Evolutionary conservation across 768 basidiomycete genomes (phyloP).

Genomic region (Trametes gibbosa): DNA sequence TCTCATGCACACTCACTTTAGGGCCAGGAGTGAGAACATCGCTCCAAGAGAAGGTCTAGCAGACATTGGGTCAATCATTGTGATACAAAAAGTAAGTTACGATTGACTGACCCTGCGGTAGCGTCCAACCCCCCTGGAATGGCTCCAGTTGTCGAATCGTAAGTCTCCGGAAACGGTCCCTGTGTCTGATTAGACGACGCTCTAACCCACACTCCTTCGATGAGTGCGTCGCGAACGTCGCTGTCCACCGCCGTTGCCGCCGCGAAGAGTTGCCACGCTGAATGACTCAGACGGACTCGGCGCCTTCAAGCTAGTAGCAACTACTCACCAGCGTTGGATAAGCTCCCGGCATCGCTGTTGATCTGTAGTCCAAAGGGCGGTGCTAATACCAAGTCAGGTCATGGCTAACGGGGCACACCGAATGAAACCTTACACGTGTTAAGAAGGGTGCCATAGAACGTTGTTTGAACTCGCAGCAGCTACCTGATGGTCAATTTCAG

Average conservation of each 20-base stretch:
- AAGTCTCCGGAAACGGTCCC: constrained; percentile 5
- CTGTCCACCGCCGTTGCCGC: constrained; percentile 14
- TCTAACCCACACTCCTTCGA: constrained; percentile 1
- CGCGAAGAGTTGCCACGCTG: constrained; percentile 19
- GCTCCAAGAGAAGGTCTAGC: constrained; percentile 13
- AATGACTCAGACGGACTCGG: not conserved
- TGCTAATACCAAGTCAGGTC: not conserved
- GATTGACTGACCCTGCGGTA: constrained; percentile 4
- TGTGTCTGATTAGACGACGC: constrained; percentile 4
- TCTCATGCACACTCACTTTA: constrained; percentile 5
- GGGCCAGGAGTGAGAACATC: constrained; percentile 14
- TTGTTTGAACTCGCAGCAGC: constrained; percentile 4
- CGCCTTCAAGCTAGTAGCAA: not conserved
- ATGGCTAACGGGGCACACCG: not conserved
- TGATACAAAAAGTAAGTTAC: no score
- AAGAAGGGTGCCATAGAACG: constrained; percentile 1
- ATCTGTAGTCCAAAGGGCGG: not conserved
- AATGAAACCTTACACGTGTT: not conserved
- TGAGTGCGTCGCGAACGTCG: constrained; percentile 8
- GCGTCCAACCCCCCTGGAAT: not conserved
- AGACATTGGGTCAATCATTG: not conserved
- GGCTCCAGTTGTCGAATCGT: not conserved
- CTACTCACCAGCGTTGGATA: not conserved
- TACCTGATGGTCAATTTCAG: not conserved
- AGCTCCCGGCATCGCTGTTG: not conserved